Conservation (phyloP, 192 early-diverging fungal species). For the Rhizophagus clarus region DNA sequence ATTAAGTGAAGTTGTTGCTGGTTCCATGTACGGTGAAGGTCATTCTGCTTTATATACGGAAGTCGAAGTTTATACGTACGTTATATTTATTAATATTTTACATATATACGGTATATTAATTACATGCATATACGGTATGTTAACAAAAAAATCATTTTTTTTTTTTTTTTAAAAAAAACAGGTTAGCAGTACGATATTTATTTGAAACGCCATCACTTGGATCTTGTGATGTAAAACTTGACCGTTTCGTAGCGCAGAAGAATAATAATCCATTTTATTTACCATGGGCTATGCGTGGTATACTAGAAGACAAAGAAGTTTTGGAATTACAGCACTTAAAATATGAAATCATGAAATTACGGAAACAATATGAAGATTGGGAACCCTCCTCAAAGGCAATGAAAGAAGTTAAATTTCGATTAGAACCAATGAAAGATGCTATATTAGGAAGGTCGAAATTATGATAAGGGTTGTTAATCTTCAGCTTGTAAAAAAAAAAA, state of each 20-base stretch:
- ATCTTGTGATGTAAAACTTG: conserved; percentile 42
- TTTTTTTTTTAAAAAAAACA: conserved; percentile 28
- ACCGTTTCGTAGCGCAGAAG: conserved; percentile 66
- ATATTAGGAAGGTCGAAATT: conserved; percentile 50
- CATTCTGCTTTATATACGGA: conserved; percentile 96
- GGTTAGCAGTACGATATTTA: conserved; percentile 38
- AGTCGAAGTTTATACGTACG: conserved; percentile 74
- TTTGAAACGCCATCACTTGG: conserved; percentile 39
- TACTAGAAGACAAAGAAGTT: conserved; percentile 74
- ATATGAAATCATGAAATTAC: conserved; percentile 68
- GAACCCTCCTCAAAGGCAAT: conserved; percentile 67
- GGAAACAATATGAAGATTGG: conserved; percentile 79
- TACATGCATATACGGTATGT: too few relatives aligned
- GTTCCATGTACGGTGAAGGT: conserved; percentile 86
- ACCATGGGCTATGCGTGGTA: conserved; percentile 91
- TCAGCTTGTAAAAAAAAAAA: too few relatives aligned
- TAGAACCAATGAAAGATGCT: conserved; percentile 71
- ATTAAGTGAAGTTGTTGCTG: conserved; percentile 83
- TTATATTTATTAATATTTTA: neutral
- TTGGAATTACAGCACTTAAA: conserved; percentile 50
- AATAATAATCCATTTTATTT: conserved; percentile 87
- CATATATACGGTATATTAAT: too few relatives aligned
- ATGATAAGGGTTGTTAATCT: conserved; percentile 30
- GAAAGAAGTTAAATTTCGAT: conserved; percentile 87
- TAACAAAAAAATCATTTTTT: neutral